Evolutionary conservation across 768 basidiomycete genomes (phyloP), one percentile per base, ranked within the genome.

Genomic region (Lactarius hengduanensis): DNA sequence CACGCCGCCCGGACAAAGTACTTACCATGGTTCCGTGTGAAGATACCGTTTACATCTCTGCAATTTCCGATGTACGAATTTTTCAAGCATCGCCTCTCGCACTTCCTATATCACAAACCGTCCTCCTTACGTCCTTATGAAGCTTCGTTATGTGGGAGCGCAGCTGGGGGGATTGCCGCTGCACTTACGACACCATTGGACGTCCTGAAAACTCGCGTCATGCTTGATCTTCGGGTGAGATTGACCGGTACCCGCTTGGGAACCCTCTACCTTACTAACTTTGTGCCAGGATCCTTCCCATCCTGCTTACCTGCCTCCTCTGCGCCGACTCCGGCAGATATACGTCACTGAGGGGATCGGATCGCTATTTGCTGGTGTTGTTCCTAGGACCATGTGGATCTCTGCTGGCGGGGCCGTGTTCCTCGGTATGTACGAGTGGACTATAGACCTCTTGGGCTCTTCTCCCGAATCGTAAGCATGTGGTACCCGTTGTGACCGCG

Each of bases 401-500:
- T 94, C 94, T 2, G 88, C 92, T 2, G 97, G 97, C 3, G 97
- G 97, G 2, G 95, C 96, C 0, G 94, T 98, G 0, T 99, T 99
- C 76, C 81, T 99, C 30, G 97, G 97, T n/a, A 89, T 94, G 57
- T 99, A 98, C 72, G 96, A 99, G 76, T 89, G 86, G 84, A 64
- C 68, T 9, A 66, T 71, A 57, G 65, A 66, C 28, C 10, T 62
- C 36, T 54, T 71, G 26, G 28, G 57, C 57, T 62, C 64, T 8
- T 45, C 69, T 32, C 30, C 26, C 22, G 59, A 57, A 62, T 47
- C 60, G n/a, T 67, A 47, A 60, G 41, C 55, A 58, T 28, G 32
- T 47, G 38, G 43, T 36, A 22, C 36, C 50, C 53, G 50, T 50
- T 58, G 59, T 53, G 43, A 34, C 32, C 32, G 18, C 28, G 59